phyloP scores from a whole-genome alignment of 2,329 filamentous ascomycete species.

The Penicillium sp. region DNA sequence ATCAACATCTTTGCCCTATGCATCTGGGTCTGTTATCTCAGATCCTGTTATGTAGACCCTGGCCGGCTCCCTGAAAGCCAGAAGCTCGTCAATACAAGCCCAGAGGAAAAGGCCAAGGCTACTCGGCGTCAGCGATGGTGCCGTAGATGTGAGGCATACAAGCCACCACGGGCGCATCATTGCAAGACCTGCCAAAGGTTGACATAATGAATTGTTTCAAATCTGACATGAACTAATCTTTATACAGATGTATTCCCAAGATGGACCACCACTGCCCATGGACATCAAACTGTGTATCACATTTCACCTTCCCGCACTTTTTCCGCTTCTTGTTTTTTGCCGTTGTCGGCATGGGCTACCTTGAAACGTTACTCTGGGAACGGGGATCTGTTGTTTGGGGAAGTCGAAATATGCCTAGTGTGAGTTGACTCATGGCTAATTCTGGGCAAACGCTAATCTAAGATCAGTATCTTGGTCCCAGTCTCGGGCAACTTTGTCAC shows the following conservation, averaged over 20 bases:
- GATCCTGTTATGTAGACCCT: slow-evolving; percentile 59
- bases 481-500: slow-evolving; percentile 50
- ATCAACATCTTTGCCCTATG: slow-evolving; percentile 56
- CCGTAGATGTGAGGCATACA: slow-evolving; percentile 59
- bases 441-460: slow-evolving; percentile 1
- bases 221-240: slow-evolving; percentile 7
- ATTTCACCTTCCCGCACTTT: slow-evolving; percentile 65
- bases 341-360: slow-evolving; percentile 55
- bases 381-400: slow-evolving; percentile 55
- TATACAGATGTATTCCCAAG: slow-evolving; percentile 57
- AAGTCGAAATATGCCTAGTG: slow-evolving; percentile 55
- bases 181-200: slow-evolving; percentile 63
- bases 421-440: slow-evolving; percentile 34
- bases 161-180: slow-evolving; percentile 64
- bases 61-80: slow-evolving; percentile 52
- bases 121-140: slow-evolving; percentile 53
- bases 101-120: slow-evolving; percentile 19
- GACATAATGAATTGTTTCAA: slow-evolving; percentile 1
- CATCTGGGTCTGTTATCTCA: slow-evolving; percentile 59
- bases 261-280: slow-evolving; percentile 69
- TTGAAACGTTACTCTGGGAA: slow-evolving; percentile 55
- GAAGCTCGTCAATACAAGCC: slow-evolving; percentile 20
- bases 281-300: slow-evolving; percentile 65
- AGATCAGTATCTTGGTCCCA: slow-evolving; percentile 59
- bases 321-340: slow-evolving; percentile 62